Evolutionary conservation across 2,329 filamentous ascomycete species (phyloP).

Genomic region (Aureobasidium subglaciale): DNA sequence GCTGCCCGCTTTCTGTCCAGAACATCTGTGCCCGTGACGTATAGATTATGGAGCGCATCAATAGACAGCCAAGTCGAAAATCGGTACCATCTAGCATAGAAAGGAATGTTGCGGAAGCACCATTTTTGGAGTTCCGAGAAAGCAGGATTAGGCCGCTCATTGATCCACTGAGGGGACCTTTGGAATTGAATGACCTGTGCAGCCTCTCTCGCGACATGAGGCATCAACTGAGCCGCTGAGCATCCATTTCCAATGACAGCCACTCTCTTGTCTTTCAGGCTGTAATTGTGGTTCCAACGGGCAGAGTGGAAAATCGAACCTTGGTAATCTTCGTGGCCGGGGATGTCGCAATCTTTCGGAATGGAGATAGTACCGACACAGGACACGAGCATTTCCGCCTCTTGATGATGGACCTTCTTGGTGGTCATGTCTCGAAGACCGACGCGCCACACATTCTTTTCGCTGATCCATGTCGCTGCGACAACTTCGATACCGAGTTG

Average conservation of each 20-base stretch:
- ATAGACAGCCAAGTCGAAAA: constrained; percentile 29
- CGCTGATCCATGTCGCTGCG: not conserved
- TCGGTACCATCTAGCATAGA: constrained; percentile 39
- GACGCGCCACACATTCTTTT: not conserved
- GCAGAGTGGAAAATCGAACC: constrained; percentile 18
- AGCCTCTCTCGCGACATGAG: constrained; percentile 18
- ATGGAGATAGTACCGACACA: constrained; percentile 13
- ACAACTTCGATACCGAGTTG: not conserved
- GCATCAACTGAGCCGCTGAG: constrained; percentile 43
- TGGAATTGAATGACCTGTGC: constrained; percentile 14
- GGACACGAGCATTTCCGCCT: constrained; percentile 10
- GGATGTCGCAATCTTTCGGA: constrained; percentile 9
- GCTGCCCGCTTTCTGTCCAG: constrained; percentile 16
- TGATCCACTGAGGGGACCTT: constrained; percentile 29
- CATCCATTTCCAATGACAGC: constrained; percentile 29
- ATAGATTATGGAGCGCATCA: not conserved
- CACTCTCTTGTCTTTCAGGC: constrained; percentile 14
- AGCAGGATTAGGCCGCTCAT: constrained; percentile 28
- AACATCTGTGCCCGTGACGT: not conserved
- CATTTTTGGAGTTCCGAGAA: constrained; percentile 27
- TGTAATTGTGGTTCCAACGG: constrained; percentile 14
- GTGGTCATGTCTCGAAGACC: not conserved
- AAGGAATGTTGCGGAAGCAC: constrained; percentile 32
- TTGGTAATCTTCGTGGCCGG: constrained; percentile 10
- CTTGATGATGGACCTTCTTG: not conserved